Evolutionary conservation across 2,329 filamentous ascomycete species (phyloP), one percentile per base, ranked within the genome.

Genomic region (Ilyonectria destructans): DNA sequence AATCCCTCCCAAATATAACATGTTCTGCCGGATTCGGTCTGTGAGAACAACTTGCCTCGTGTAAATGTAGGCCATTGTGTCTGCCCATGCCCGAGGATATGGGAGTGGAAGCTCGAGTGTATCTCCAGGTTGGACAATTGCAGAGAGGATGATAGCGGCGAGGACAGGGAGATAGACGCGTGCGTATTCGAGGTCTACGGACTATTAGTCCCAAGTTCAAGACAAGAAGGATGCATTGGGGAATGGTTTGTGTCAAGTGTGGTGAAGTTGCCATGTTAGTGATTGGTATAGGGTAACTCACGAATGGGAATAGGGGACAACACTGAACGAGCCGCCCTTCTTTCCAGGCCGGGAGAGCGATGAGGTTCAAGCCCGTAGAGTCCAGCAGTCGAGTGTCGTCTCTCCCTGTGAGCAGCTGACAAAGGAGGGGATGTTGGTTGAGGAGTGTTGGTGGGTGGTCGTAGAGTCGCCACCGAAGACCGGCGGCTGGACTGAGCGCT

Each of bases 31-130:
- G 51, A 88, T 83, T 2, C 82, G 81, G 12, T 82, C 80, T 1
- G 84, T 87, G 13, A 80, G 68, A 52, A 82, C 80, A 13, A 82
- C 83, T 60, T 83, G 79, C 40, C 86, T 86, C 0, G 85, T 88
- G 74, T 90, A 90, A 29, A 88, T 81, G 71, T 88, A 87, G 4
- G 81, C 79, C n/a, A 89, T 80, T 0, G 88, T 90, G 61, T 87
- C 84, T 2, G 77, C 74, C 89, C 89, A 91, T 8, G 81, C 85
- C 58, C 85, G 83, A 1, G 89, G 88, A 64, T 86, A 82, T 1
- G 89, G 89, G 62, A 91, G 70, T 0, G 89, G 88, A 10, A 91
- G 79, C 69, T 90, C 88, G 58, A 91, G 81, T 2, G 81, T 80
- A 71, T 90, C 89, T 31, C 87, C 85, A 26, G 82, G 81, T 15